These are phyloP conservation scores for Martiniozyma abietophila DNA, from an alignment of 805 yeast genomes.

Conservation along the genomic window DNA sequence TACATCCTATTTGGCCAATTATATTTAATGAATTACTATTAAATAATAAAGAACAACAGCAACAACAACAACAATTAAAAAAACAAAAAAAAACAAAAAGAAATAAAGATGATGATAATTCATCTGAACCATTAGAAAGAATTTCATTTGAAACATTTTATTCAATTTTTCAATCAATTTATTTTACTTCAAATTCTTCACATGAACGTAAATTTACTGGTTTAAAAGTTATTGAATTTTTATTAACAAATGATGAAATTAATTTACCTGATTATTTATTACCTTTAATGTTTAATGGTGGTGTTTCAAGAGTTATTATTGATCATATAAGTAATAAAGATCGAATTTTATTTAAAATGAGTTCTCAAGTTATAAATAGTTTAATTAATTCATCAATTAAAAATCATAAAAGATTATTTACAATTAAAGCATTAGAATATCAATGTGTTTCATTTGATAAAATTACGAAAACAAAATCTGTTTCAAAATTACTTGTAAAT, in stretches of 20 bases:
- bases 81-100: slow-evolving; percentile 25
- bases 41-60: slow-evolving; percentile 7
- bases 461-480: slow-evolving; percentile 63
- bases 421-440: slow-evolving; percentile 28
- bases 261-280: slow-evolving; percentile 13
- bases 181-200: slow-evolving; percentile 69
- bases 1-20: slow-evolving; percentile 70
- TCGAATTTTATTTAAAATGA: slow-evolving; percentile 58
- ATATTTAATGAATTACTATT: slow-evolving; percentile 36
- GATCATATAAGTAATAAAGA: slow-evolving; percentile 65
- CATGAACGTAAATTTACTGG: slow-evolving; percentile 85
- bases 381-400: slow-evolving; percentile 31
- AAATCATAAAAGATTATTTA: slow-evolving; percentile 28
- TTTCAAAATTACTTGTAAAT: slow-evolving; percentile 33
- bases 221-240: slow-evolving; percentile 55
- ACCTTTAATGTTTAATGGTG: slow-evolving; percentile 41
- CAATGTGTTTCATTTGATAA: slow-evolving; percentile 69
- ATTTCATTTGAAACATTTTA: slow-evolving; percentile 59
- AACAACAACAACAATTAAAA: slow-evolving; percentile 25
- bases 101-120: not conserved
- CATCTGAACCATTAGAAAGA: slow-evolving; percentile 8
- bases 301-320: slow-evolving; percentile 61
- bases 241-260: slow-evolving; percentile 26
- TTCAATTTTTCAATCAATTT: slow-evolving; percentile 72
- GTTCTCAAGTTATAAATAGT: slow-evolving; percentile 40